Percentiles rank a stretch among this genome's conserved stretches.
These are phyloP conservation scores for Cladophialophora immunda DNA, from an alignment of 2,329 filamentous ascomycete species.

Conservation along the genomic window DNA sequence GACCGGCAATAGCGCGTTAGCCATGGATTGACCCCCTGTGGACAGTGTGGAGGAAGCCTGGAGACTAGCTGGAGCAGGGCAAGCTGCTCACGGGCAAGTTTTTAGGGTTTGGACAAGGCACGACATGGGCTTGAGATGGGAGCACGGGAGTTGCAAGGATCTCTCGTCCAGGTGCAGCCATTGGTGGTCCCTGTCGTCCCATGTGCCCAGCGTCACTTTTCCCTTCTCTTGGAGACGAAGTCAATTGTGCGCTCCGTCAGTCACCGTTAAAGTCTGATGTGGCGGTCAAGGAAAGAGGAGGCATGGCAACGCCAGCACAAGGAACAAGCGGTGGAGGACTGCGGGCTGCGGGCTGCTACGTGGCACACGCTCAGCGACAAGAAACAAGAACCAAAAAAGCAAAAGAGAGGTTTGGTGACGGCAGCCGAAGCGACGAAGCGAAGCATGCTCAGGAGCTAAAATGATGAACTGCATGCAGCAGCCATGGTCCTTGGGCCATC, in stretches of 20 bases:
- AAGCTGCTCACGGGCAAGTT: conserved; percentile 7
- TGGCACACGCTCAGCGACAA: conserved; percentile 30
- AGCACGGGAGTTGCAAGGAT: not conserved
- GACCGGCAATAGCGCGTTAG: conserved; percentile 34
- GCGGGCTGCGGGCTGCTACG: conserved; percentile 30
- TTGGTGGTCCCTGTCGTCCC: not conserved
- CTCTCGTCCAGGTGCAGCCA: not conserved
- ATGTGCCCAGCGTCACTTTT: not conserved
- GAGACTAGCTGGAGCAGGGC: conserved; percentile 23
- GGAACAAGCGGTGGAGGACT: not conserved
- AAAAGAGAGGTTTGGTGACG: not conserved
- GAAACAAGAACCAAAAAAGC: conserved; percentile 4
- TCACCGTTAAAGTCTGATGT: not conserved
- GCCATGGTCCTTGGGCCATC: too few relatives aligned
- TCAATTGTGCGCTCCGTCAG: not conserved
- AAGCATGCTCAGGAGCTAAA: conserved; percentile 13
- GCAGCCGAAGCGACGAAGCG: conserved; percentile 19
- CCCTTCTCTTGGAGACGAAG: not conserved
- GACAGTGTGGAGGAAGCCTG: conserved; percentile 1
- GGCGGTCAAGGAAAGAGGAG: not conserved
- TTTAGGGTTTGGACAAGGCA: conserved; percentile 7
- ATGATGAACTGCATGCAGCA: conserved; percentile 13
- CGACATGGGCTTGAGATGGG: not conserved
- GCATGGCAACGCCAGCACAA: not conserved
- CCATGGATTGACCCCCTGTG: conserved; percentile 9